Evolutionary conservation across 495 filamentous ascomycete species (phyloP).

Genomic region (Trichoderma parareesei): DNA sequence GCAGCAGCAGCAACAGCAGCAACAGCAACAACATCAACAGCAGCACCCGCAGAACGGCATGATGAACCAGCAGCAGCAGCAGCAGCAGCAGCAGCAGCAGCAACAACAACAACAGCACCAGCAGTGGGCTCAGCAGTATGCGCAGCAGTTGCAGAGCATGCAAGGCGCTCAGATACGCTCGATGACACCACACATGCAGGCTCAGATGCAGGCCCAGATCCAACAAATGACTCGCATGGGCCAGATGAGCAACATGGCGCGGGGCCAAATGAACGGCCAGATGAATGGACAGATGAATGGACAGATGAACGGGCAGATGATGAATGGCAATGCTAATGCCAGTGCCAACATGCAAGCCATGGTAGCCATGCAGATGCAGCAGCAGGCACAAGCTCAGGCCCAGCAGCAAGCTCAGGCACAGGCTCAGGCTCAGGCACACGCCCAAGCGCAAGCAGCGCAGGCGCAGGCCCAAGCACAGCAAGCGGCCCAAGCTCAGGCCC

Average conservation of each 20-base stretch:
- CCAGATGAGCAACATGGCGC: slow-evolving; percentile 20
- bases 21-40: slow-evolving; percentile 23
- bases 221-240: slow-evolving; percentile 22
- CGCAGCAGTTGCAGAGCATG: slow-evolving; percentile 14
- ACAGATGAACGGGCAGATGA: slow-evolving; percentile 30
- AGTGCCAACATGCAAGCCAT: slow-evolving; percentile 29
- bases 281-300: slow-evolving; percentile 28
- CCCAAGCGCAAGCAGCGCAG: slow-evolving; percentile 29
- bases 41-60: slow-evolving; percentile 15
- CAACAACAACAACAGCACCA: slow-evolving; percentile 23
- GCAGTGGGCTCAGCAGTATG: slow-evolving; percentile 20
- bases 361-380: slow-evolving; percentile 29
- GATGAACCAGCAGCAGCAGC: slow-evolving; percentile 21
- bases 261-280: slow-evolving; percentile 30
- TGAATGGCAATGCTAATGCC: slow-evolving; percentile 20
- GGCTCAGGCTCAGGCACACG: slow-evolving; percentile 25
- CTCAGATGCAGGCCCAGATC: slow-evolving; percentile 11
- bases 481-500: background rate
- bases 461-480: slow-evolving; percentile 11
- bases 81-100: slow-evolving; percentile 14
- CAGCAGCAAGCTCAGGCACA: background rate
- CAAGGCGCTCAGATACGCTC: slow-evolving; percentile 23
- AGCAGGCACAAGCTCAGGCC: slow-evolving; percentile 14
- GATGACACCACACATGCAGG: slow-evolving; percentile 25
- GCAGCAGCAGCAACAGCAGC: slow-evolving; percentile 23